Conservation (phyloP, 2,329 filamentous ascomycete species). For the Mariannaea sp. region DNA sequence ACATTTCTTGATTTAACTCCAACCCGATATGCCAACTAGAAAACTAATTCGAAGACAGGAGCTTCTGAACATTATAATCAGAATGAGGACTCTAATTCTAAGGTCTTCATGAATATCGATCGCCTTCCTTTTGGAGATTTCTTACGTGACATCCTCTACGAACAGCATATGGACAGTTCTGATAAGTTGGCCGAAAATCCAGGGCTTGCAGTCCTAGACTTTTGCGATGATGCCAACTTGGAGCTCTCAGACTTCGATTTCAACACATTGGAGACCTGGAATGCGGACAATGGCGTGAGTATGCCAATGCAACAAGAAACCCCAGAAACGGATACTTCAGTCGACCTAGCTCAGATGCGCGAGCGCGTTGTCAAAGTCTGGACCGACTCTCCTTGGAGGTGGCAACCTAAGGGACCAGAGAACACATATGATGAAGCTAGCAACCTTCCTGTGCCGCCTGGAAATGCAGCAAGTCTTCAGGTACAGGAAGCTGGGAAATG, state of each 20-base stretch:
- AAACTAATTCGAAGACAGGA: conserved; percentile 14
- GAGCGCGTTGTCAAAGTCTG: conserved; percentile 53
- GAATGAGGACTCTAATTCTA: conserved; percentile 24
- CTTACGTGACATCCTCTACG: conserved; percentile 55
- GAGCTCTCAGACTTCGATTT: conserved; percentile 60
- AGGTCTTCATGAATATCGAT: conserved; percentile 37
- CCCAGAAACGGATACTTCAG: conserved; percentile 44
- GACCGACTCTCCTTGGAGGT: conserved; percentile 58
- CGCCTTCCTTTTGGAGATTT: conserved; percentile 56
- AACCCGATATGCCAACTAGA: neutral
- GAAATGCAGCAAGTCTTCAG: conserved; percentile 45
- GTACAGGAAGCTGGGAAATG: conserved; percentile 46
- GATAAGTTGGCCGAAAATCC: conserved; percentile 46
- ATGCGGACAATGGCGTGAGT: conserved; percentile 45
- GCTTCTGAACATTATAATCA: conserved; percentile 16
- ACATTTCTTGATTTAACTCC: too few relatives aligned
- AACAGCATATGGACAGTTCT: conserved; percentile 46
- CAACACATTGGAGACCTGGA: conserved; percentile 56
- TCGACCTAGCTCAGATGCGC: conserved; percentile 53
- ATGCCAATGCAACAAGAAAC: conserved; percentile 31
- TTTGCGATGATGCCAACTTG: conserved; percentile 54
- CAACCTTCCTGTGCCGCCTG: conserved; percentile 50
- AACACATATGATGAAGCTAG: conserved; percentile 50
- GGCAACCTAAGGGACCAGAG: conserved; percentile 52
- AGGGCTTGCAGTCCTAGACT: conserved; percentile 53